Conservation (phyloP, 2,329 filamentous ascomycete genomes). For the Alternaria incomplexa region DNA sequence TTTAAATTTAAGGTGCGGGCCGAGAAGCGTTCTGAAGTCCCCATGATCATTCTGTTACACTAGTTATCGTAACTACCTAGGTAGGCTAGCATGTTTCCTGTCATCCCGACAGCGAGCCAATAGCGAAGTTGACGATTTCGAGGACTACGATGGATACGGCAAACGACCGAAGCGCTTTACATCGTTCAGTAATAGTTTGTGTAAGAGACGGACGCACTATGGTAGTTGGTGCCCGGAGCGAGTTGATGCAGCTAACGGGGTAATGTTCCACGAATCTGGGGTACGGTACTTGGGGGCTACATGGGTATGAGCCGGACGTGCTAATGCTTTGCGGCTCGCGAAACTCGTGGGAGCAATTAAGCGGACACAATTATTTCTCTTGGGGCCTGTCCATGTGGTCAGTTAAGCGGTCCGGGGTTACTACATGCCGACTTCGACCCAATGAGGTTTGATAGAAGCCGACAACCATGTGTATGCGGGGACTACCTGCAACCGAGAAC, state of each 20-base stretch:
- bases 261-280: constrained; percentile 11
- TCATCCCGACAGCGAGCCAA: constrained; percentile 14
- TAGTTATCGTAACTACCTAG: background rate
- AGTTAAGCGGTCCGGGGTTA: background rate
- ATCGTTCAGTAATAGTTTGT: background rate
- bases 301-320: background rate
- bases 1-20: constrained; percentile 13
- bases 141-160: constrained; percentile 4
- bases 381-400: background rate
- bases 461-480: background rate
- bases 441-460: background rate
- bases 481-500: background rate
- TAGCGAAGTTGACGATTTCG: background rate
- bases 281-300: background rate
- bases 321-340: constrained; percentile 4
- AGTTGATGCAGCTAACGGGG: background rate
- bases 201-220: background rate
- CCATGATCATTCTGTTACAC: constrained; percentile 4
- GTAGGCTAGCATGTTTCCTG: background rate
- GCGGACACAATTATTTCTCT: background rate
- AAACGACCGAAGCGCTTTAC: constrained; percentile 4
- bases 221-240: background rate
- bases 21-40: constrained; percentile 2
- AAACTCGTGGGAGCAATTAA: background rate
- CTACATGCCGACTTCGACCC: constrained; percentile 6